These are phyloP conservation scores for Ceratocystis cacaofunesta DNA, from an alignment of 2,329 filamentous ascomycete species.

Conservation along the genomic window DNA sequence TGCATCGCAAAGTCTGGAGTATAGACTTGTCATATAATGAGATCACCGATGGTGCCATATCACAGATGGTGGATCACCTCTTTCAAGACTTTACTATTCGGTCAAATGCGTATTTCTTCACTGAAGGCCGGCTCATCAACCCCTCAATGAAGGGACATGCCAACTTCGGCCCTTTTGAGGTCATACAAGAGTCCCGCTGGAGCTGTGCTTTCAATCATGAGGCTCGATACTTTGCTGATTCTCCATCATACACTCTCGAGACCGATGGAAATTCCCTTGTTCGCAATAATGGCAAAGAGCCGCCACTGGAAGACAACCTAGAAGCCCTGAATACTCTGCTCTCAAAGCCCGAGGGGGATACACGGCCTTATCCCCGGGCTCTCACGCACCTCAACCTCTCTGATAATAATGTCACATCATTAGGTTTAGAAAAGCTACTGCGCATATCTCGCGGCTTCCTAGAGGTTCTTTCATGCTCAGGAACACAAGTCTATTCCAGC, in stretches of 20 bases:
- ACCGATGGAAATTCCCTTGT: conserved; percentile 6
- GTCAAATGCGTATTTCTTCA: conserved; percentile 24
- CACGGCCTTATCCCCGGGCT: conserved; percentile 3
- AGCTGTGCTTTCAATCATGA: conserved; percentile 33
- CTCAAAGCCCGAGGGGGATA: conserved; percentile 19
- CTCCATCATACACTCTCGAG: conserved; percentile 28
- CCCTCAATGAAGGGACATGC: conserved; percentile 22
- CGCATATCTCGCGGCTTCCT: conserved; percentile 31
- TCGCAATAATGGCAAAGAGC: conserved; percentile 23
- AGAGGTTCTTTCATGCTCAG: conserved; percentile 29
- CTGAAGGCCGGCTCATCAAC: conserved; percentile 32
- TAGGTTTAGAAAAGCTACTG: conserved; percentile 32
- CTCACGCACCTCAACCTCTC: conserved; percentile 43
- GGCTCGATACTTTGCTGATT: conserved; percentile 34
- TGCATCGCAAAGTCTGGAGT: conserved; percentile 36
- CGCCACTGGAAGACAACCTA: conserved; percentile 24
- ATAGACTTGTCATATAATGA: conserved; percentile 39
- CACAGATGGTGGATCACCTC: conserved; percentile 1
- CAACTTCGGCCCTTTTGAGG: conserved; percentile 29
- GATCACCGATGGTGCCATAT: conserved; percentile 30
- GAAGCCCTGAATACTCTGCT: conserved; percentile 20
- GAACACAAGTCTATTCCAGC: conserved; percentile 6
- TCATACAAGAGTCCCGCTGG: conserved; percentile 33
- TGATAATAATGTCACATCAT: conserved; percentile 32
- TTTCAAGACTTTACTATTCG: conserved; percentile 11